These are phyloP conservation scores for Leptomonas seymouri DNA, from an alignment of 208 protist species.

Conservation along the genomic window DNA sequence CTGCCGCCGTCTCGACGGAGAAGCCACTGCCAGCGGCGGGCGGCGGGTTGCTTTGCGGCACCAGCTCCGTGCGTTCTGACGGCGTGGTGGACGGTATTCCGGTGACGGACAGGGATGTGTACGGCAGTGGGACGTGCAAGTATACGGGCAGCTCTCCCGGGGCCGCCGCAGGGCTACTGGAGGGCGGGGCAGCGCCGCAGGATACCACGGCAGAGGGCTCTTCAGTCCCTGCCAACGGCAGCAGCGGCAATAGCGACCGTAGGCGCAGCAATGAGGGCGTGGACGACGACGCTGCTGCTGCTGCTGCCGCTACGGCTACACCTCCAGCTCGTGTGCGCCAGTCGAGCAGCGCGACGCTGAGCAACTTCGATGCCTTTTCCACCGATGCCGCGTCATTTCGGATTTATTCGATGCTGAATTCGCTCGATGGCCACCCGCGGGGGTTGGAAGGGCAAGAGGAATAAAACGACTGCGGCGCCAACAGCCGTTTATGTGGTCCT, in stretches of 20 bases:
- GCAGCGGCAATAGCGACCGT: not conserved
- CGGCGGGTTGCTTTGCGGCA: not conserved
- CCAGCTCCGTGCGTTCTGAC: conserved; percentile 1
- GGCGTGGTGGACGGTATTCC: conserved; percentile 15
- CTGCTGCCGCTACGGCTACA: not conserved
- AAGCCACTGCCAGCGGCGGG: not conserved
- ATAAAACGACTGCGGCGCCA: no score
- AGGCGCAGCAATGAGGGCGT: not conserved
- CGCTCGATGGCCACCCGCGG: no score
- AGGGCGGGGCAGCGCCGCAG: not conserved
- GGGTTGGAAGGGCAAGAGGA: no score
- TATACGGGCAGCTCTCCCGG: not conserved
- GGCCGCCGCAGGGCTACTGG: not conserved
- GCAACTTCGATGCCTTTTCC: conserved; percentile 3
- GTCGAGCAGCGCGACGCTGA: conserved; percentile 17
- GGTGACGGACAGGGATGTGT: not conserved
- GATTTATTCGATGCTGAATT: conserved; percentile 4
- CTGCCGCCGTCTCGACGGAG: not conserved
- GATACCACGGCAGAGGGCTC: not conserved
- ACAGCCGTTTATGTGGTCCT: no score
- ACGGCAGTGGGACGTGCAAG: not conserved
- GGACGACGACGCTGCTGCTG: not conserved
- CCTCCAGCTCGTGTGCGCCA: not conserved
- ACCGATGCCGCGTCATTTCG: not conserved
- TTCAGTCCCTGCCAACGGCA: no score